Evolutionary conservation across 352 stramenopile genomes (phyloP).

Genomic region (Globisporangium lucens): DNA sequence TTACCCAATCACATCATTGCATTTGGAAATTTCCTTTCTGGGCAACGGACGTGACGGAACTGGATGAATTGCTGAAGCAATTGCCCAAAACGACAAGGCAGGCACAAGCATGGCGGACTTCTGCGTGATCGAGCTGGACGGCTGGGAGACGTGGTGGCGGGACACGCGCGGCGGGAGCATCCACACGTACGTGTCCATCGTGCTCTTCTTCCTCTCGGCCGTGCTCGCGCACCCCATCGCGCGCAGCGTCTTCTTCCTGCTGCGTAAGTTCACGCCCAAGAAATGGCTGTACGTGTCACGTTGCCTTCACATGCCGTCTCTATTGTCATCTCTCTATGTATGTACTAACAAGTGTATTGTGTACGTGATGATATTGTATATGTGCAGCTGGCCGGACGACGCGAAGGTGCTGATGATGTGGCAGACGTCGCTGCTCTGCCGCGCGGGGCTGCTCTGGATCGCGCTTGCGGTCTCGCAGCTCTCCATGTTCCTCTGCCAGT

Average conservation of each 20-base stretch:
- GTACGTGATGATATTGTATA: not conserved
- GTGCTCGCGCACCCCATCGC: slow-evolving; percentile 67
- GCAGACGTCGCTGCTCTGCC: slow-evolving; percentile 67
- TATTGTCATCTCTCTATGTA: not conserved
- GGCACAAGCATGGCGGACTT: slow-evolving; percentile 24
- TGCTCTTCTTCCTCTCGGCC: slow-evolving; percentile 77
- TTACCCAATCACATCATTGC: slow-evolving; percentile 12
- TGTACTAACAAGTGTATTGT: not conserved
- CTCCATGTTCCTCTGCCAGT: slow-evolving; percentile 59
- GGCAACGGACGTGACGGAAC: not conserved
- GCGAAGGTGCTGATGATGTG: slow-evolving; percentile 65
- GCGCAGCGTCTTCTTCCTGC: slow-evolving; percentile 61
- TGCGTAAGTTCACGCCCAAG: slow-evolving; percentile 46
- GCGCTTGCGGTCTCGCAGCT: slow-evolving; percentile 54
- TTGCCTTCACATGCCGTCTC: not conserved
- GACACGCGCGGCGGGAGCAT: slow-evolving; percentile 43
- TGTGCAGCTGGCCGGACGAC: slow-evolving; percentile 58
- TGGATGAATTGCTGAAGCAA: not conserved
- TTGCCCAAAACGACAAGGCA: not conserved
- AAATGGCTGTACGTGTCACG: slow-evolving; percentile 47
- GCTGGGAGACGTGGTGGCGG: slow-evolving; percentile 58
- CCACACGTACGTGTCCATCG: slow-evolving; percentile 64
- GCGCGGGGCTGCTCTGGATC: slow-evolving; percentile 66
- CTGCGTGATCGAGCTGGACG: slow-evolving; percentile 45
- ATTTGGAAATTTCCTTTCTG: not conserved